phyloP scores from a whole-genome alignment of 208 protist species.

The Leishmania amazonensis region DNA sequence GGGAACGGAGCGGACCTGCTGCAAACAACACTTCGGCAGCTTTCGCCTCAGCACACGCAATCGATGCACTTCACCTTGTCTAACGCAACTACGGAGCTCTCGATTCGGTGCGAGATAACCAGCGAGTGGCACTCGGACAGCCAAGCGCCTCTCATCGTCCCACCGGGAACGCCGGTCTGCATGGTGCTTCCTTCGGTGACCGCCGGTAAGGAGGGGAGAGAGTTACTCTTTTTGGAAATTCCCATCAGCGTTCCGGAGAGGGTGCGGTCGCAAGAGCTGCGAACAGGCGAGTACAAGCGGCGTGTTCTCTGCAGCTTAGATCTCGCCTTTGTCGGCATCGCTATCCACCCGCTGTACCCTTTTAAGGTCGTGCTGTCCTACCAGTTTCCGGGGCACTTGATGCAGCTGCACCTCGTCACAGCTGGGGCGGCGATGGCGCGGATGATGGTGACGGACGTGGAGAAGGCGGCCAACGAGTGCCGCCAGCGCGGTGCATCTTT shows the following conservation, averaged over 20 bases:
- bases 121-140: conserved; percentile 32
- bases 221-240: conserved; percentile 25
- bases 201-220: conserved; percentile 15
- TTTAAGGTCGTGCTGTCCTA: conserved; percentile 55
- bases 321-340: conserved; percentile 39
- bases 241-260: neutral
- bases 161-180: conserved; percentile 46
- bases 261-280: conserved; percentile 17
- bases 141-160: conserved; percentile 12
- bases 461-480: conserved; percentile 29
- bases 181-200: conserved; percentile 20
- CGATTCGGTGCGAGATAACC: conserved; percentile 45
- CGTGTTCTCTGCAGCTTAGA: conserved; percentile 49
- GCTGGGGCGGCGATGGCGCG: conserved; percentile 24
- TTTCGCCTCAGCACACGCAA: conserved; percentile 12
- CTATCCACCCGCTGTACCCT: conserved; percentile 13
- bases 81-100: conserved; percentile 8
- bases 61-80: conserved; percentile 19
- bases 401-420: conserved; percentile 44
- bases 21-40: conserved; percentile 7
- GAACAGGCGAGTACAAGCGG: conserved; percentile 23
- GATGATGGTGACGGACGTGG: conserved; percentile 31
- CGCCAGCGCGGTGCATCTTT: conserved; percentile 38
- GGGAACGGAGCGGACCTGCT: conserved; percentile 11
- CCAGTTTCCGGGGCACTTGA: conserved; percentile 22